These are phyloP conservation scores for Candida sojae DNA, from an alignment of 1,139 yeast genomes.

Conservation along the genomic window DNA sequence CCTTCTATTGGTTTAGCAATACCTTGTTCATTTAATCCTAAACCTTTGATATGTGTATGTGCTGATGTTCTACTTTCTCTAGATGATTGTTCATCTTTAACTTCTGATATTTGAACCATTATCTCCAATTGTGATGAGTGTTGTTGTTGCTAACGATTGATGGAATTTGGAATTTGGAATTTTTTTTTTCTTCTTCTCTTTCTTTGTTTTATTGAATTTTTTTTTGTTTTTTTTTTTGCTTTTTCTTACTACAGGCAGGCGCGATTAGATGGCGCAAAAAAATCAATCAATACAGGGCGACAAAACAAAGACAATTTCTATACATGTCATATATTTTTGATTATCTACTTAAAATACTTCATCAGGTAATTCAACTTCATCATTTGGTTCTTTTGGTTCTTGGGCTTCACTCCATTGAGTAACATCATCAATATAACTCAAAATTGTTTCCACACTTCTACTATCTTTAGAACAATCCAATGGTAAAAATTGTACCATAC, in stretches of 20 bases:
- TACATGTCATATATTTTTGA: background rate
- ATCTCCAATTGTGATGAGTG: background rate
- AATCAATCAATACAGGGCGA: background rate
- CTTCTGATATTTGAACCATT: constrained; percentile 90
- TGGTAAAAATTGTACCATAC: constrained; percentile 97
- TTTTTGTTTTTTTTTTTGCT: background rate
- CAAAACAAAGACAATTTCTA: no score
- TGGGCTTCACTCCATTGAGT: constrained; percentile 98
- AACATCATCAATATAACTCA: constrained; percentile 92
- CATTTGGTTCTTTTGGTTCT: constrained; percentile 95
- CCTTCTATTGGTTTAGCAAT: constrained; percentile 83
- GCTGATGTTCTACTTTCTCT: constrained; percentile 88
- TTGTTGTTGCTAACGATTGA: background rate
- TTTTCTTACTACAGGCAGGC: no score
- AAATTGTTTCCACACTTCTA: constrained; percentile 76
- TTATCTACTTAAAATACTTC: constrained; percentile 13
- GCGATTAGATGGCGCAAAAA: no score
- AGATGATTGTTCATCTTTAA: constrained; percentile 53
- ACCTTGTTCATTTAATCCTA: constrained; percentile 92
- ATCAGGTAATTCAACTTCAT: constrained; percentile 64
- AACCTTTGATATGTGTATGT: constrained; percentile 94
- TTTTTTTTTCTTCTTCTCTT: background rate
- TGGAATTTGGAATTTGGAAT: background rate
- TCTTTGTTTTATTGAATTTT: background rate
- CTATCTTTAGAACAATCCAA: constrained; percentile 77